These are phyloP conservation scores for Coemansia sp. DNA, from an alignment of 192 early-diverging fungal genomes.

Conservation along the genomic window DNA sequence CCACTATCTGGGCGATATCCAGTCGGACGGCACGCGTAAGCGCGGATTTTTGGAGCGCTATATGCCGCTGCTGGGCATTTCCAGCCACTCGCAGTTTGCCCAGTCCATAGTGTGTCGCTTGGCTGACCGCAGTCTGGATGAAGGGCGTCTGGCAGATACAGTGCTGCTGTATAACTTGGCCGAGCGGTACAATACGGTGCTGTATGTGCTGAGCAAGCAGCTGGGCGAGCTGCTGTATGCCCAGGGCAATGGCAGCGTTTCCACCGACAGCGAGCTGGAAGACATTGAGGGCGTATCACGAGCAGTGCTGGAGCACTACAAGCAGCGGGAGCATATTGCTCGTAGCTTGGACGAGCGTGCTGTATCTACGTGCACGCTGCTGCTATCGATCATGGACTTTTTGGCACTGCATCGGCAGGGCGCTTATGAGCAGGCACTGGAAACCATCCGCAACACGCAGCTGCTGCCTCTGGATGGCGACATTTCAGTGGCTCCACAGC, in stretches of 20 bases:
- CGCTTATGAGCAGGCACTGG: conserved; percentile 62
- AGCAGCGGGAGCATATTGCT: conserved; percentile 53
- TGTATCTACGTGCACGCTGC: conserved; percentile 55
- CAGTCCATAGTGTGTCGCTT: conserved; percentile 63
- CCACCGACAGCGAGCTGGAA: conserved; percentile 9
- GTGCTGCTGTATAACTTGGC: conserved; percentile 76
- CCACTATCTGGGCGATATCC: conserved; percentile 57
- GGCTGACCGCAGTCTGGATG: conserved; percentile 67
- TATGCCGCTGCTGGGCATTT: conserved; percentile 60
- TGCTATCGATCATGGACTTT: conserved; percentile 65
- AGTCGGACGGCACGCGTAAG: conserved; percentile 43
- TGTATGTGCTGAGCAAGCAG: conserved; percentile 66
- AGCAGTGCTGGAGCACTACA: conserved; percentile 51
- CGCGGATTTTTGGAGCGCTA: conserved; percentile 68
- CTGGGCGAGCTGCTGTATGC: conserved; percentile 60
- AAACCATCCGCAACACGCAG: conserved; percentile 57
- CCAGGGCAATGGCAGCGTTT: conserved; percentile 4
- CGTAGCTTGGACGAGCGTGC: conserved; percentile 33
- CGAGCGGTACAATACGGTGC: conserved; percentile 70
- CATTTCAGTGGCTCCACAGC: conserved; percentile 56
- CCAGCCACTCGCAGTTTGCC: conserved; percentile 60
- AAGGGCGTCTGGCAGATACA: conserved; percentile 69
- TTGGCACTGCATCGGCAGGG: conserved; percentile 54
- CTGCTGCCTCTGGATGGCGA: conserved; percentile 65
- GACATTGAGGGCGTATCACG: conserved; percentile 54